A percentile compares a stretch with the other conserved stretches of the same genome.
Evolutionary conservation across 176 grass and related monocot genomes (phyloP).

Genomic region (Guadua angustifolia): DNA sequence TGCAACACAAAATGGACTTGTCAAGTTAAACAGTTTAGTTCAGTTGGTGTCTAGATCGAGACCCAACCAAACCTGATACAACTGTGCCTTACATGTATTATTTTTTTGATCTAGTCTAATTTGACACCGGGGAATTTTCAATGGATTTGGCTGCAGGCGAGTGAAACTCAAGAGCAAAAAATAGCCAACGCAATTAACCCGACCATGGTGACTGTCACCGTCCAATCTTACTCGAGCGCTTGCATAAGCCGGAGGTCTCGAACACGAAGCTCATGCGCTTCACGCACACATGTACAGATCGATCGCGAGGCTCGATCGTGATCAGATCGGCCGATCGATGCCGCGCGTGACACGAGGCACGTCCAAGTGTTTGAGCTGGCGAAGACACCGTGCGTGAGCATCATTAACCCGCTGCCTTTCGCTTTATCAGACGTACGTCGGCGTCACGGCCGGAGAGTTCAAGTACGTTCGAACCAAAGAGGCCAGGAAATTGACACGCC

Average conservation of each 20-base stretch:
- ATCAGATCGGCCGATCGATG: neutral
- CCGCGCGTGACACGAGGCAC: slow-evolving; percentile 9
- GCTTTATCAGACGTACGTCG: slow-evolving; percentile 23
- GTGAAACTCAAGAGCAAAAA: neutral
- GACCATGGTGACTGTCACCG: neutral
- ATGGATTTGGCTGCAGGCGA: too few species aligned
- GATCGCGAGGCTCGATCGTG: neutral
- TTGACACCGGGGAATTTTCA: neutral
- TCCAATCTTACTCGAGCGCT: slow-evolving; percentile 29
- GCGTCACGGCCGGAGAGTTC: slow-evolving; percentile 27
- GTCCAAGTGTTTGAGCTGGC: slow-evolving; percentile 20
- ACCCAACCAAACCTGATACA: neutral
- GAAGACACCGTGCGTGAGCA: neutral
- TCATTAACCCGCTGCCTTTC: neutral
- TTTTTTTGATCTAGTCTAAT: neutral
- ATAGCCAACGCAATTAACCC: neutral
- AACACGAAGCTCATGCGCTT: neutral
- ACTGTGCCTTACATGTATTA: neutral
- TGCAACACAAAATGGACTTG: slow-evolving; percentile 23
- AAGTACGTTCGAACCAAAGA: neutral
- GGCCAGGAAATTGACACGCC: neutral
- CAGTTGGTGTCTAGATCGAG: neutral
- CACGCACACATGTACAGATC: neutral
- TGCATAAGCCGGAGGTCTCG: neutral
- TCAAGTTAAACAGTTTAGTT: slow-evolving; percentile 3